phyloP scores from a whole-genome alignment of 768 basidiomycete genomes.

The Podaxis pistillaris region DNA sequence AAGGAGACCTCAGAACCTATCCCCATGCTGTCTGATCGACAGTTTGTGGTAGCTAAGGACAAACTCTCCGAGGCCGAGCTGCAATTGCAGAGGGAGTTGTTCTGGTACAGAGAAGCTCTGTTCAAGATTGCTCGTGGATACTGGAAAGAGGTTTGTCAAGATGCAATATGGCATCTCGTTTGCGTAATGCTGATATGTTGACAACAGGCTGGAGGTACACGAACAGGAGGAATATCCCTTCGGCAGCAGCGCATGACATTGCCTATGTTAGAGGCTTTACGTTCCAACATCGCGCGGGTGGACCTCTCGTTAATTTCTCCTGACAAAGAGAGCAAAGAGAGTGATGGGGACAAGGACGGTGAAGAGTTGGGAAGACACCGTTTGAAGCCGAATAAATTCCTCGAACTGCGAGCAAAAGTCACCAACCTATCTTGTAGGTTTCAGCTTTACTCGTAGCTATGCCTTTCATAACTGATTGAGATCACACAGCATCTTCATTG shows the following conservation, averaged over 20 bases:
- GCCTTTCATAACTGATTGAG: constrained; percentile 5
- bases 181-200: neutral
- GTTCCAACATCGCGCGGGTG: constrained; percentile 63
- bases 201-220: constrained; percentile 70
- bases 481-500: constrained; percentile 44
- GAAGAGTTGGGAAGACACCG: constrained; percentile 36
- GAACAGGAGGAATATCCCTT: constrained; percentile 75
- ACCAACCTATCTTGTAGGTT: constrained; percentile 68
- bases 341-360: constrained; percentile 26
- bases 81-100: constrained; percentile 70
- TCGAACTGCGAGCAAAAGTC: constrained; percentile 55
- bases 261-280: constrained; percentile 77
- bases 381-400: constrained; percentile 58
- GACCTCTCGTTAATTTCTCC: constrained; percentile 44
- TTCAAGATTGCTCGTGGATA: constrained; percentile 63
- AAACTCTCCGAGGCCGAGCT: constrained; percentile 59
- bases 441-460: neutral
- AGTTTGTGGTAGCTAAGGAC: constrained; percentile 85
- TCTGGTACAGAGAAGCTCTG: constrained; percentile 95
- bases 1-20: constrained; percentile 64
- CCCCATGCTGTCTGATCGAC: constrained; percentile 82
- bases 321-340: constrained; percentile 26
- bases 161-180: neutral
- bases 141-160: constrained; percentile 79
- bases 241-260: constrained; percentile 75